Conservation (phyloP, 768 basidiomycete species). For the Boletus sp. region DNA sequence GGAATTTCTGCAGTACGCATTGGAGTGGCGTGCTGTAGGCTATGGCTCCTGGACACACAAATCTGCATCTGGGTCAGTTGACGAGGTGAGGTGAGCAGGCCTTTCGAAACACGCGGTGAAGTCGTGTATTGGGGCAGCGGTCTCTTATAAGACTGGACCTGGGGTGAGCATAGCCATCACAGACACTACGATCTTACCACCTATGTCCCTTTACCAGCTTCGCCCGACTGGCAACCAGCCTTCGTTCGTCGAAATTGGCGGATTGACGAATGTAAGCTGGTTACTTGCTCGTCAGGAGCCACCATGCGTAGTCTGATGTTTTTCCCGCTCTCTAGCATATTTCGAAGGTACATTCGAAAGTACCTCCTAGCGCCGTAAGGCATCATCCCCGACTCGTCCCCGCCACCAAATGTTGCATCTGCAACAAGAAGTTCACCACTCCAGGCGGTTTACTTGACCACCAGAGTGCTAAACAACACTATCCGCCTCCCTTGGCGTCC, state of each 20-base stretch:
- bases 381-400: constrained; percentile 1
- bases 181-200: constrained; percentile 15
- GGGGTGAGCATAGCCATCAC: constrained; percentile 9
- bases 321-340: constrained; percentile 19
- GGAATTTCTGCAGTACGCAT: constrained; percentile 13
- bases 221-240: constrained; percentile 24
- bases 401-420: constrained; percentile 21
- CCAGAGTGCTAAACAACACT: constrained; percentile 24
- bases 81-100: constrained; percentile 27
- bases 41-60: constrained; percentile 21
- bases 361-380: neutral
- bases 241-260: constrained; percentile 18
- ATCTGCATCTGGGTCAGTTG: constrained; percentile 19
- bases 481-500: constrained; percentile 6
- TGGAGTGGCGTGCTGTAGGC: constrained; percentile 25
- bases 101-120: constrained; percentile 28
- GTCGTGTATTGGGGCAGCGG: constrained; percentile 32
- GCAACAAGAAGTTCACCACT: constrained; percentile 26
- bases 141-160: constrained; percentile 28
- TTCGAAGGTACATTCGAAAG: constrained; percentile 13
- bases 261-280: constrained; percentile 17
- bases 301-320: constrained; percentile 6
- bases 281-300: neutral
- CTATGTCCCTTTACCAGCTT: constrained; percentile 25
- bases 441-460: constrained; percentile 15